These are phyloP conservation scores for Alternaria gaisen DNA, from an alignment of 2,329 filamentous ascomycete species.

Conservation along the genomic window DNA sequence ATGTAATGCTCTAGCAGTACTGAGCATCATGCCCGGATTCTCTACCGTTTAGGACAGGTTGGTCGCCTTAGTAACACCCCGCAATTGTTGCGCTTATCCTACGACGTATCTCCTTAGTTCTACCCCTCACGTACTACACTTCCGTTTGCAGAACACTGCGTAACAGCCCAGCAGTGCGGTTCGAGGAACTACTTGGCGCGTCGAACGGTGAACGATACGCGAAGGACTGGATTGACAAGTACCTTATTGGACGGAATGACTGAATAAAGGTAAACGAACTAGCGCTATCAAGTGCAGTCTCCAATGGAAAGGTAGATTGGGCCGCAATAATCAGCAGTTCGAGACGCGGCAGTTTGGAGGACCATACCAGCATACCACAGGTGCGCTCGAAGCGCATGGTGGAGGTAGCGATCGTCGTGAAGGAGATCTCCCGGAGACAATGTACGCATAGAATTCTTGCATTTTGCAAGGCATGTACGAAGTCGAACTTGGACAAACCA, in stretches of 20 bases:
- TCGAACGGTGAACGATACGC: constrained; percentile 26
- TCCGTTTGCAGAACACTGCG: constrained; percentile 1
- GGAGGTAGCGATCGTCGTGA: neutral
- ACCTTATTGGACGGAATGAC: constrained; percentile 1
- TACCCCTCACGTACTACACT: neutral
- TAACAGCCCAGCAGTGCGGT: constrained; percentile 11
- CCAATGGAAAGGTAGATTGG: constrained; percentile 10
- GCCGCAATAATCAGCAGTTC: constrained; percentile 9
- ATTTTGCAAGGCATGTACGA: neutral
- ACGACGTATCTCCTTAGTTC: neutral
- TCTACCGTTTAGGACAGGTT: neutral
- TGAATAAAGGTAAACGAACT: constrained; percentile 3
- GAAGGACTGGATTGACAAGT: neutral
- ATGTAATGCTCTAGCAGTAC: neutral
- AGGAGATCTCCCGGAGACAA: neutral
- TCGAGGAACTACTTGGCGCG: constrained; percentile 24
- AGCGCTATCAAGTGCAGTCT: constrained; percentile 3
- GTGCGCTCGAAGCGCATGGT: neutral
- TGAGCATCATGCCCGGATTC: neutral
- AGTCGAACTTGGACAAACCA: neutral
- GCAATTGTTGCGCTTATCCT: neutral
- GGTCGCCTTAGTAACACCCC: neutral
- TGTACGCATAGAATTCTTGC: constrained; percentile 4
- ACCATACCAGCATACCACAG: neutral
- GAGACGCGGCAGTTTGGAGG: neutral